phyloP scores from a whole-genome alignment of 345 rosid species.

The Salix viminalis region DNA sequence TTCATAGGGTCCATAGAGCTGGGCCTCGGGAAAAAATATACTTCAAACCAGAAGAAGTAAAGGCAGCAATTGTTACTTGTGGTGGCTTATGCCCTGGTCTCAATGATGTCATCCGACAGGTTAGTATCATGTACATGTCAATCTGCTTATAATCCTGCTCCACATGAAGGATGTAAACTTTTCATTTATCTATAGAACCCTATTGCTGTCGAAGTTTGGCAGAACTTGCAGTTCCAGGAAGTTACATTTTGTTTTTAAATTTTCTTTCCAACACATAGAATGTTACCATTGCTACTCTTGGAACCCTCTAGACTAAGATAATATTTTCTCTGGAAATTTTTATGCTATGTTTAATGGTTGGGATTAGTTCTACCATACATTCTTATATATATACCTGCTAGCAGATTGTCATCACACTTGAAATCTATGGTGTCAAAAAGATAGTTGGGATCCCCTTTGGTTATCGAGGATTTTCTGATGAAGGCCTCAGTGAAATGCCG shows the following conservation, averaged over 20 bases:
- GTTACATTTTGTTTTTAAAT: background rate
- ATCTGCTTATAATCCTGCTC: constrained; percentile 2
- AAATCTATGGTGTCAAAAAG: constrained; percentile 91
- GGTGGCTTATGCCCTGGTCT: constrained; percentile 97
- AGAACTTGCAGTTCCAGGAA: constrained; percentile 4
- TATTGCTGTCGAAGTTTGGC: background rate
- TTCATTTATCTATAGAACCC: background rate
- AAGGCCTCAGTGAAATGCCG: constrained; percentile 70
- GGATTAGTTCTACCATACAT: constrained; percentile 12
- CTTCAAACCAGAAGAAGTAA: constrained; percentile 82
- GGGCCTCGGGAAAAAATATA: constrained; percentile 90
- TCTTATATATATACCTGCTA: constrained; percentile 13
- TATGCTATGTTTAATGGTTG: background rate
- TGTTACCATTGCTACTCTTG: background rate
- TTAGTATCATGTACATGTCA: constrained; percentile 20
- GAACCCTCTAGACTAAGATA: background rate
- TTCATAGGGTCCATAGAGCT: constrained; percentile 82
- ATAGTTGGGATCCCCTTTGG: constrained; percentile 95
- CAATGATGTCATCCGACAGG: constrained; percentile 91
- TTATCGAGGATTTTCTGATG: constrained; percentile 79
- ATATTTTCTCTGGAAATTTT: background rate
- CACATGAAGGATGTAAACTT: background rate
- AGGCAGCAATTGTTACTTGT: constrained; percentile 90
- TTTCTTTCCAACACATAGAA: background rate
- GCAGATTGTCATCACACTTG: constrained; percentile 96